These are phyloP conservation scores for Hymenoscyphus occultus DNA, from an alignment of 2,329 filamentous ascomycete genomes.

Conservation along the genomic window DNA sequence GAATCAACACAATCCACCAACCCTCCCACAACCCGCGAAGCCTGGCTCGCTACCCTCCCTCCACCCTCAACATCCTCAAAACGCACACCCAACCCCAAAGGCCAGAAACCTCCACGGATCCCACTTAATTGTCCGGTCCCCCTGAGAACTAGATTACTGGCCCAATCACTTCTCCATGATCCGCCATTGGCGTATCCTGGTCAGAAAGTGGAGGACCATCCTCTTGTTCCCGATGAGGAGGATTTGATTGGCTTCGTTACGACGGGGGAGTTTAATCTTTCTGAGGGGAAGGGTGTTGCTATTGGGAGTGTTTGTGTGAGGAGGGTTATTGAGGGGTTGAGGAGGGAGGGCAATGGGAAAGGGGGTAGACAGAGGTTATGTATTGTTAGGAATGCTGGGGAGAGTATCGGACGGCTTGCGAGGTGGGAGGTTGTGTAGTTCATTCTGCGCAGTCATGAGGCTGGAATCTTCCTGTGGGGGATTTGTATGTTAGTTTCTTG, in stretches of 20 bases:
- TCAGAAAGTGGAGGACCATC: constrained; percentile 46
- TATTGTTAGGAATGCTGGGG: constrained; percentile 78
- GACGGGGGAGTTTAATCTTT: constrained; percentile 77
- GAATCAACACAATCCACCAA: constrained; percentile 33
- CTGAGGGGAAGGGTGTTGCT: constrained; percentile 70
- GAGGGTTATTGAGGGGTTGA: constrained; percentile 49
- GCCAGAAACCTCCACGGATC: constrained; percentile 20
- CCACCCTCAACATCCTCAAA: constrained; percentile 22
- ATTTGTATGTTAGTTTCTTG: too few relatives aligned
- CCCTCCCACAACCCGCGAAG: constrained; percentile 51
- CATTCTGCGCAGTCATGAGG: background rate
- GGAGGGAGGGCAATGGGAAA: constrained; percentile 30
- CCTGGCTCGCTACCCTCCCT: constrained; percentile 66
- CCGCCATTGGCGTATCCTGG: constrained; percentile 41
- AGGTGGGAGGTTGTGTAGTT: constrained; percentile 58
- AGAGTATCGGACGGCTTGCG: constrained; percentile 74
- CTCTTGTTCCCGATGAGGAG: constrained; percentile 65
- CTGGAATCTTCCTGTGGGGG: too few relatives aligned
- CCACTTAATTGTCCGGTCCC: constrained; percentile 33
- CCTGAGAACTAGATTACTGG: constrained; percentile 42
- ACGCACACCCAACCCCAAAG: constrained; percentile 27
- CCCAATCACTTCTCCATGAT: constrained; percentile 47
- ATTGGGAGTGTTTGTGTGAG: constrained; percentile 67
- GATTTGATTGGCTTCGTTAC: constrained; percentile 91
- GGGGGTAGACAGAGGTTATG: constrained; percentile 54